phyloP scores from a whole-genome alignment of 805 yeast species.

The Saccharomycopsis sp. region DNA sequence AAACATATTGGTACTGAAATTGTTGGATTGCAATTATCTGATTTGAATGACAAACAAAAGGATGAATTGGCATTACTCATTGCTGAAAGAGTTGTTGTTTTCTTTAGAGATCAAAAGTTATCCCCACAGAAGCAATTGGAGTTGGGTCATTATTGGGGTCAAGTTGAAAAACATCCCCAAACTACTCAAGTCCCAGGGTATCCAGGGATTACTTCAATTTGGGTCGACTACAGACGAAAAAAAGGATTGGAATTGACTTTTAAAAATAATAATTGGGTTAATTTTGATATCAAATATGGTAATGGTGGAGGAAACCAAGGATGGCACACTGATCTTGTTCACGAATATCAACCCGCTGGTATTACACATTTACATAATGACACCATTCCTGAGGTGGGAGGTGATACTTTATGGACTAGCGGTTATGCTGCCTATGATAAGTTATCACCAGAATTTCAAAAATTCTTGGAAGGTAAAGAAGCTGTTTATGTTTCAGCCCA shows the following conservation, averaged over 20 bases:
- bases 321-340: conserved; percentile 53
- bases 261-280: conserved; percentile 14
- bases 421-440: conserved; percentile 49
- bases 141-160: conserved; percentile 42
- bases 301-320: conserved; percentile 23
- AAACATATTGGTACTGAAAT: conserved; percentile 43
- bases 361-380: conserved; percentile 48
- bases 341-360: conserved; percentile 52
- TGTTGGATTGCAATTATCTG: conserved; percentile 37
- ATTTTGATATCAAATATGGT: conserved; percentile 19
- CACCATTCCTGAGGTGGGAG: conserved; percentile 42
- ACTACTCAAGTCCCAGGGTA: conserved; percentile 29
- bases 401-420: conserved; percentile 49
- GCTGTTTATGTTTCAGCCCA: conserved; percentile 39
- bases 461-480: conserved; percentile 38
- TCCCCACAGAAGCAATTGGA: conserved; percentile 37
- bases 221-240: conserved; percentile 15
- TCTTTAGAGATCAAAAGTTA: conserved; percentile 42
- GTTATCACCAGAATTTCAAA: conserved; percentile 41
- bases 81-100: conserved; percentile 43
- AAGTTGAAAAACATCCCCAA: conserved; percentile 36
- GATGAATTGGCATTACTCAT: conserved; percentile 41
- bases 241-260: conserved; percentile 13
- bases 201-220: conserved; percentile 35
- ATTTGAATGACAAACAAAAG: conserved; percentile 35